These are phyloP conservation scores for Yamadazyma epiphylla DNA, from an alignment of 1,139 yeast species.

Conservation along the genomic window DNA sequence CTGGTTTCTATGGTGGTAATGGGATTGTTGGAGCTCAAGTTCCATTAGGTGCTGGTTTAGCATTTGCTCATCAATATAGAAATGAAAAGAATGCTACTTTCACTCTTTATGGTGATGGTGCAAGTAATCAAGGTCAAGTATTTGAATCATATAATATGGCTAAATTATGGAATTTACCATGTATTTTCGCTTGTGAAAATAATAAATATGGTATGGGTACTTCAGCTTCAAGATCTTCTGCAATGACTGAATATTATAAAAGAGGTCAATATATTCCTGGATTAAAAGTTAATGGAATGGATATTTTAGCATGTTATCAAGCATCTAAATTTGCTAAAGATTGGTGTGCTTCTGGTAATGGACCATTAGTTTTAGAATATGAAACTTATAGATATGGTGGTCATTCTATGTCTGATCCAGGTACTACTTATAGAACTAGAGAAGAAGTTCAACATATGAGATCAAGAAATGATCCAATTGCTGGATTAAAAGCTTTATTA, in stretches of 20 bases:
- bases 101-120: constrained; percentile 97
- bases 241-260: constrained; percentile 94
- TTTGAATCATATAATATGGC: constrained; percentile 99
- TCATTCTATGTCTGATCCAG: constrained; percentile 99
- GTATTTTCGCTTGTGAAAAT: constrained; percentile 94
- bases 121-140: constrained; percentile 98
- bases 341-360: constrained; percentile 91
- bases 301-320: constrained; percentile 88
- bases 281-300: constrained; percentile 98
- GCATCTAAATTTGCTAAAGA: constrained; percentile 97
- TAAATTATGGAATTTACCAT: constrained; percentile 95
- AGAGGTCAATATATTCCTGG: constrained; percentile 99
- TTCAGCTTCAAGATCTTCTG: constrained; percentile 93
- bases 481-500: constrained; percentile 86
- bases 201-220: constrained; percentile 99
- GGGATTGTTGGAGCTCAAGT: constrained; percentile 99
- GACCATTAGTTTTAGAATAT: constrained; percentile 93
- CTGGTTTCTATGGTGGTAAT: constrained; percentile 96
- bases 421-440: constrained; percentile 99
- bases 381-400: constrained; percentile 99
- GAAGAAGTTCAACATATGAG: constrained; percentile 99
- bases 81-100: constrained; percentile 80
- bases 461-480: constrained; percentile 95
- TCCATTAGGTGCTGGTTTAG: constrained; percentile 95
- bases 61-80: constrained; percentile 94